phyloP scores from a whole-genome alignment of 202 grass and related monocot genomes.

The Sporobolus alterniflorus region DNA sequence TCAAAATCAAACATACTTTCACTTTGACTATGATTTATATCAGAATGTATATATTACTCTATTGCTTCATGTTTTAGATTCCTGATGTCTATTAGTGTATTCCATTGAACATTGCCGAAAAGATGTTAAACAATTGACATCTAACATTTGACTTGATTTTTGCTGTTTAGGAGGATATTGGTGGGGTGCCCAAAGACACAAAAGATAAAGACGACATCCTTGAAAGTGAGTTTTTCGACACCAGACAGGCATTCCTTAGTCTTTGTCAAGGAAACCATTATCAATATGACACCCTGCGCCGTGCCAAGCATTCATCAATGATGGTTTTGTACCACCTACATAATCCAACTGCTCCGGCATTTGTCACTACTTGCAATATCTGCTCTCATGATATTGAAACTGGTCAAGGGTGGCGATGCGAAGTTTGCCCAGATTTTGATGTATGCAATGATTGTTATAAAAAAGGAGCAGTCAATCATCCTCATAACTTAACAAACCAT shows the following conservation, averaged over 20 bases:
- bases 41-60: background rate
- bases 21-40: background rate
- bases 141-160: conserved; percentile 35
- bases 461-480: conserved; percentile 88
- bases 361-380: conserved; percentile 89
- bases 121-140: background rate
- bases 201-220: conserved; percentile 98
- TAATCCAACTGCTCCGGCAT: conserved; percentile 96
- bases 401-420: conserved; percentile 97
- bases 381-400: conserved; percentile 95
- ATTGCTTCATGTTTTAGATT: background rate
- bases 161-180: conserved; percentile 76
- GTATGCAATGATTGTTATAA: conserved; percentile 91
- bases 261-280: conserved; percentile 99
- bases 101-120: background rate
- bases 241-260: conserved; percentile 92
- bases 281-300: conserved; percentile 97
- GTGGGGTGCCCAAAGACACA: conserved; percentile 67
- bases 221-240: conserved; percentile 98
- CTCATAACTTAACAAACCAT: conserved; percentile 91
- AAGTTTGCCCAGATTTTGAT: conserved; percentile 98
- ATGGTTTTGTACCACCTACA: conserved; percentile 99
- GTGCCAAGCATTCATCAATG: conserved; percentile 99
- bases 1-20: background rate
- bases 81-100: background rate